These are phyloP conservation scores for Alternaria viburni DNA, from an alignment of 2,329 filamentous ascomycete genomes.

Conservation along the genomic window DNA sequence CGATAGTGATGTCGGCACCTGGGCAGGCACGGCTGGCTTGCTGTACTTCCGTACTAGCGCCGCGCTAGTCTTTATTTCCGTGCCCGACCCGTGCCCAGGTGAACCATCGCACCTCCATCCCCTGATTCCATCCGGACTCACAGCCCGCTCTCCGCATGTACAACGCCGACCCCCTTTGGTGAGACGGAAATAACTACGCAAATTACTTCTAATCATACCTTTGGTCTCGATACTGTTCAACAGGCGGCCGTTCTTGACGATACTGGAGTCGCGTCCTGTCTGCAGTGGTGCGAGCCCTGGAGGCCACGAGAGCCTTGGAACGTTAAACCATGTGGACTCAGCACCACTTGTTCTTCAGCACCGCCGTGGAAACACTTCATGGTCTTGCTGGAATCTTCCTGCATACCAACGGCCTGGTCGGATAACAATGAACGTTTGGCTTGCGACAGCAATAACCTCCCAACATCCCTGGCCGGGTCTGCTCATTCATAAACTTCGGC, in stretches of 20 bases:
- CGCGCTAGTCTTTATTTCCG: not conserved
- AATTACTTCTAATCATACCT: not conserved
- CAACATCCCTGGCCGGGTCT: not conserved
- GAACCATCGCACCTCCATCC: not conserved
- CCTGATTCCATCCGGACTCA: not conserved
- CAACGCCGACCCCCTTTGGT: not conserved
- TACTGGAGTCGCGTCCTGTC: not conserved
- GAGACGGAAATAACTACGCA: not conserved
- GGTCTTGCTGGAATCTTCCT: not conserved
- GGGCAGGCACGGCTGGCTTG: not conserved
- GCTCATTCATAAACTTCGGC: not conserved
- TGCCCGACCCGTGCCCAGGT: not conserved
- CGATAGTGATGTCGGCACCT: not conserved
- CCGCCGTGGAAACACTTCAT: not conserved
- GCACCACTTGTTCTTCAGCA: not conserved
- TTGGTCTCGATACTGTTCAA: not conserved
- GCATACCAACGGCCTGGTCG: not conserved
- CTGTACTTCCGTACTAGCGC: not conserved
- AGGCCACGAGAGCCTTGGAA: not conserved
- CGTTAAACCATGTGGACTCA: not conserved
- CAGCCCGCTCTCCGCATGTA: not conserved
- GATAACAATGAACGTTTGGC: not conserved
- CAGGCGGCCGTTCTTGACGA: not conserved
- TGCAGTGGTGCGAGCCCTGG: not conserved
- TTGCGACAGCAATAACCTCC: not conserved